These are phyloP conservation scores for Fusarium sarcochroum DNA, from an alignment of 2,329 filamentous ascomycete species.

Conservation along the genomic window DNA sequence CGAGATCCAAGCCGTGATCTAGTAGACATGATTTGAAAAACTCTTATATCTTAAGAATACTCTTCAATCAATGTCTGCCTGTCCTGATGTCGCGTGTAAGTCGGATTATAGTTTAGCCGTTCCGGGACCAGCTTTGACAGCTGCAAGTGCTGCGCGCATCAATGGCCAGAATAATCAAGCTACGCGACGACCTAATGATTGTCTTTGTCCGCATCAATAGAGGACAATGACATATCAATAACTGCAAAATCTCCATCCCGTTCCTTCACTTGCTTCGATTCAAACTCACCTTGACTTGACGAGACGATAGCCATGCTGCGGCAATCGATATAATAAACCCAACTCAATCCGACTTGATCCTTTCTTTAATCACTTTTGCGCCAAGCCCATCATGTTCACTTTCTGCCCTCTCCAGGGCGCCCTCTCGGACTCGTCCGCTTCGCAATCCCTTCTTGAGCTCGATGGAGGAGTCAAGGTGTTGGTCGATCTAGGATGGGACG, in stretches of 20 bases:
- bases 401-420: slow-evolving; percentile 94
- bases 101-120: slow-evolving; percentile 44
- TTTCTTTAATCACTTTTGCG: slow-evolving; percentile 31
- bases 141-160: slow-evolving; percentile 40
- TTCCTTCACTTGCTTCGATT: neutral
- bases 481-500: slow-evolving; percentile 96
- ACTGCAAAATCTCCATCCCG: slow-evolving; percentile 17
- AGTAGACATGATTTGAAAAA: neutral
- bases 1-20: neutral
- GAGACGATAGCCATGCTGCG: slow-evolving; percentile 42
- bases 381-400: slow-evolving; percentile 83
- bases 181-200: slow-evolving; percentile 40
- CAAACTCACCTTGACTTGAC: slow-evolving; percentile 1
- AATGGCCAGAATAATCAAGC: slow-evolving; percentile 37
- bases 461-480: slow-evolving; percentile 97
- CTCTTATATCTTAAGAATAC: neutral
- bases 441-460: slow-evolving; percentile 95
- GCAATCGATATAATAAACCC: slow-evolving; percentile 33
- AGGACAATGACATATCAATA: slow-evolving; percentile 38
- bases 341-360: slow-evolving; percentile 19
- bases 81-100: slow-evolving; percentile 33
- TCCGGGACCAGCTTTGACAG: slow-evolving; percentile 23
- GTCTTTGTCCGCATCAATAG: slow-evolving; percentile 42
- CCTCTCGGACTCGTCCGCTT: slow-evolving; percentile 86
- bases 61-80: neutral